Evolutionary conservation across 2,329 filamentous ascomycete species (phyloP).

Genomic region (Colletotrichum noveboracense): DNA sequence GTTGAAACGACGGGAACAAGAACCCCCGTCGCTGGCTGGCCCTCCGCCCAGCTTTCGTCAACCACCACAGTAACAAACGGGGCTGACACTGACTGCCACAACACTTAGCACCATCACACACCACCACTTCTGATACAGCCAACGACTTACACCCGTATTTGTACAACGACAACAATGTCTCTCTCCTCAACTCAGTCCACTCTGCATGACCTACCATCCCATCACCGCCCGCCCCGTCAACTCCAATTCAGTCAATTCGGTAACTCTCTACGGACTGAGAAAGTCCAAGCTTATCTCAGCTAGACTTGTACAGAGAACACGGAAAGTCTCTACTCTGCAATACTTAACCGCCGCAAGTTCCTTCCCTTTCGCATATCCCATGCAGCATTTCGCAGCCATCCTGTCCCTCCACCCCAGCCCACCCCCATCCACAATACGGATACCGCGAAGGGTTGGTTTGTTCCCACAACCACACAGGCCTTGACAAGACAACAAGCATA

Average conservation of each 20-base stretch:
- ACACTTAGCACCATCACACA: background rate
- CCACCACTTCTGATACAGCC: background rate
- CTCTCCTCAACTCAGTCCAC: background rate
- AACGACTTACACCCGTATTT: background rate
- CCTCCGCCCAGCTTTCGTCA: background rate
- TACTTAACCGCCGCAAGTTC: constrained; percentile 7
- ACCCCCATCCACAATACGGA: background rate
- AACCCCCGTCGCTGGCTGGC: background rate
- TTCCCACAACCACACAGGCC: constrained; percentile 2
- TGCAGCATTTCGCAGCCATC: background rate
- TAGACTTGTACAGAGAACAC: background rate
- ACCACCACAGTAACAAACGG: background rate
- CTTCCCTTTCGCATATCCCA: constrained; percentile 15
- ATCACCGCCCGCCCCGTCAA: background rate
- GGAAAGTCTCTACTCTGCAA: background rate
- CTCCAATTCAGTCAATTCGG: background rate
- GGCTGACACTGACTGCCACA: background rate
- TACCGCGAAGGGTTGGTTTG: background rate
- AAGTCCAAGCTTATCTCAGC: constrained; percentile 1
- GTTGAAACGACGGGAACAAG: background rate
- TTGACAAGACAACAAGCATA: background rate
- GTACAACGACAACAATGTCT: background rate
- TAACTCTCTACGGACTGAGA: background rate
- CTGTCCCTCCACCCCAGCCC: background rate
- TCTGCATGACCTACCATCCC: background rate